These are phyloP conservation scores for Telopea speciosissima DNA, from an alignment of 177 flowering plant species.

Conservation along the genomic window DNA sequence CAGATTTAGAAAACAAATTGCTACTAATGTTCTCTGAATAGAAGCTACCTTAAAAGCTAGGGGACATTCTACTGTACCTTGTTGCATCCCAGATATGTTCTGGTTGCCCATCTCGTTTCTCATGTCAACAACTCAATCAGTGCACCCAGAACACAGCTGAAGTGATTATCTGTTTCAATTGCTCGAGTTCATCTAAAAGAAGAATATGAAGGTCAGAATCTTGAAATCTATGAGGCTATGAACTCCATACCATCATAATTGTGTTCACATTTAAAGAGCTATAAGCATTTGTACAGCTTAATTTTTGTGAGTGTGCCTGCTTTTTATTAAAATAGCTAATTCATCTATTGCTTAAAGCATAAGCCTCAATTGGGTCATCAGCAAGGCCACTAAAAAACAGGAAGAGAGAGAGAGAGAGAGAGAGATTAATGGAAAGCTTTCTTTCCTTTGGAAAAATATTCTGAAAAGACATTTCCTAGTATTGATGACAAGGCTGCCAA, in stretches of 20 bases:
- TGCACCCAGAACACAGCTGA: background rate
- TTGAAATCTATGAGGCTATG: background rate
- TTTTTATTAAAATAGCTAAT: background rate
- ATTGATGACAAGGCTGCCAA: too few species aligned
- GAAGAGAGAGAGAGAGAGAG: too few species aligned
- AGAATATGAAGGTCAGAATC: too few species aligned
- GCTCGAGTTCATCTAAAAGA: background rate
- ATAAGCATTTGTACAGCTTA: background rate
- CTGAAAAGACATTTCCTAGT: too few species aligned
- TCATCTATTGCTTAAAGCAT: conserved; percentile 4
- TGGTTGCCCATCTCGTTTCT: conserved; percentile 14
- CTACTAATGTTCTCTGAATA: background rate
- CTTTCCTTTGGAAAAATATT: too few species aligned
- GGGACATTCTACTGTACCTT: background rate
- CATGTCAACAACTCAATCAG: background rate
- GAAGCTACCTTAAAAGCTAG: background rate
- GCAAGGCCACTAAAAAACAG: background rate
- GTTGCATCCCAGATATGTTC: conserved; percentile 3
- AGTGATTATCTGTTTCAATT: background rate
- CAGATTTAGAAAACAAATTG: background rate
- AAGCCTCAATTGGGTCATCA: conserved; percentile 4
- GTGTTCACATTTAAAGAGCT: background rate
- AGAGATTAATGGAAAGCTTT: background rate
- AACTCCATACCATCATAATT: conserved; percentile 1
- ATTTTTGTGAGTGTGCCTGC: background rate